These are phyloP conservation scores for Rhodotorula diobovata DNA, from an alignment of 768 basidiomycete species.

Conservation along the genomic window DNA sequence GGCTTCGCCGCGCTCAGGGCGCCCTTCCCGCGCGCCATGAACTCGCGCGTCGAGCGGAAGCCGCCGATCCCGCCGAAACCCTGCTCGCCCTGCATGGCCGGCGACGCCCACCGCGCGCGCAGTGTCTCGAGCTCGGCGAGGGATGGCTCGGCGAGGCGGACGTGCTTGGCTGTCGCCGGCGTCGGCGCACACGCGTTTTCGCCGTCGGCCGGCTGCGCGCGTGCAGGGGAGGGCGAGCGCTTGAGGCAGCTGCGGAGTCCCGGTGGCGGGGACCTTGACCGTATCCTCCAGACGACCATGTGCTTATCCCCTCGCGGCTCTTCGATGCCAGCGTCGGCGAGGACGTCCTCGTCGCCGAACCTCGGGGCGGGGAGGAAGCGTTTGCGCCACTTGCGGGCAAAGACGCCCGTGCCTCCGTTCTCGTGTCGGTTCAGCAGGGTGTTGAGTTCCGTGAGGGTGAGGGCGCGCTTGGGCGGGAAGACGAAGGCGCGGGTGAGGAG, in stretches of 20 bases:
- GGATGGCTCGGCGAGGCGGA: conserved; percentile 20
- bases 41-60: conserved; percentile 22
- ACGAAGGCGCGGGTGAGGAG: neutral
- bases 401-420: conserved; percentile 28
- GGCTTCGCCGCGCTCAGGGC: conserved; percentile 11
- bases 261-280: neutral
- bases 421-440: conserved; percentile 26
- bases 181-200: too few species aligned
- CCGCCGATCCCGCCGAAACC: conserved; percentile 23
- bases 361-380: neutral
- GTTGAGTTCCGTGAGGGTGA: conserved; percentile 27
- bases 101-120: conserved; percentile 10
- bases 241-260: conserved; percentile 18
- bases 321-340: neutral
- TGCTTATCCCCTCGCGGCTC: neutral
- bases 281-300: neutral
- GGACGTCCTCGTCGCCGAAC: conserved; percentile 13
- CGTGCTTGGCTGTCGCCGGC: neutral
- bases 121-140: conserved; percentile 17
- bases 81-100: conserved; percentile 9
- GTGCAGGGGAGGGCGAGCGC: neutral
- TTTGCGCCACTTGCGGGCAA: conserved; percentile 2
- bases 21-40: conserved; percentile 16
- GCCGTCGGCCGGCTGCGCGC: too few species aligned
- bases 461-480: conserved; percentile 5